These are phyloP conservation scores for Porcisia hertigi DNA, from an alignment of 208 protist genomes.

Conservation along the genomic window DNA sequence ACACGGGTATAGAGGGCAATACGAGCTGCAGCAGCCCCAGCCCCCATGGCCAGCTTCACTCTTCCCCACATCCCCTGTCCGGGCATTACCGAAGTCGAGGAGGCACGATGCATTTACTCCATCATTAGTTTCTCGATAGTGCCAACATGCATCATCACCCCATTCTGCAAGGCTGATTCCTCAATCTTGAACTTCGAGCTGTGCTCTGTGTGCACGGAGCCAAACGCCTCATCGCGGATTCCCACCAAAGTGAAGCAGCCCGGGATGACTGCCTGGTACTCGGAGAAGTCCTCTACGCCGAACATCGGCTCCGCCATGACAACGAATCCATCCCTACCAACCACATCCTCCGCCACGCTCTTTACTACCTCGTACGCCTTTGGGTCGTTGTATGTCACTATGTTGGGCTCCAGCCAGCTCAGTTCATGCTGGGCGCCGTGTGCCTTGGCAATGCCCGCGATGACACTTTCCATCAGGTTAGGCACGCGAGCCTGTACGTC, in stretches of 20 bases:
- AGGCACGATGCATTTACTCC: neutral
- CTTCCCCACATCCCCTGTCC: neutral
- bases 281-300: slow-evolving; percentile 72
- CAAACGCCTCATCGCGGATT: slow-evolving; percentile 25
- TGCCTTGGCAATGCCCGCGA: slow-evolving; percentile 62
- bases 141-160: slow-evolving; percentile 47
- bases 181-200: slow-evolving; percentile 40
- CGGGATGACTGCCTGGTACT: slow-evolving; percentile 66
- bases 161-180: slow-evolving; percentile 41
- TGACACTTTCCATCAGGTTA: slow-evolving; percentile 66
- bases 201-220: slow-evolving; percentile 29
- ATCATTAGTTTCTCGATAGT: slow-evolving; percentile 30
- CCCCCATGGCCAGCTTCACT: neutral
- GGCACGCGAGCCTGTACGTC: slow-evolving; percentile 63
- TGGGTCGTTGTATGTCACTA: slow-evolving; percentile 77
- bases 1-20: neutral
- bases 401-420: slow-evolving; percentile 82
- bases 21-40: neutral
- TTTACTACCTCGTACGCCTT: slow-evolving; percentile 60
- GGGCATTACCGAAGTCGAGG: neutral
- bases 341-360: slow-evolving; percentile 37
- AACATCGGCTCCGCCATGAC: slow-evolving; percentile 44
- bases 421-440: slow-evolving; percentile 62
- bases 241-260: slow-evolving; percentile 60
- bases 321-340: slow-evolving; percentile 43